These are phyloP conservation scores for Trametes pubescens DNA, from an alignment of 1,284 basidiomycete species.

Conservation along the genomic window DNA sequence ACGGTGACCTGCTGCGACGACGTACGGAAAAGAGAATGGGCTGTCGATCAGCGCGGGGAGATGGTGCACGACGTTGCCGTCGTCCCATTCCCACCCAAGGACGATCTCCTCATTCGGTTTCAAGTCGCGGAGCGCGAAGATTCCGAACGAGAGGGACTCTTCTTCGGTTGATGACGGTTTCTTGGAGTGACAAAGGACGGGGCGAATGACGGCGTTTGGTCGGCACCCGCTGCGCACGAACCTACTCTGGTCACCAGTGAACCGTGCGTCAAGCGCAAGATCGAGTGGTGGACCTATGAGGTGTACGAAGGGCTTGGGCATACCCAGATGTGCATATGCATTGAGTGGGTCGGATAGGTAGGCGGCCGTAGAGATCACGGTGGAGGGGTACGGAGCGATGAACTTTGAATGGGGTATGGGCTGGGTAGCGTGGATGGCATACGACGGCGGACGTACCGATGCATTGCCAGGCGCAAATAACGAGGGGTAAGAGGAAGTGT, in stretches of 20 bases:
- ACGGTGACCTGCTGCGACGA: constrained; percentile 34
- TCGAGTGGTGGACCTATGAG: constrained; percentile 83
- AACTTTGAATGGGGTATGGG: constrained; percentile 57
- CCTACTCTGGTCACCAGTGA: constrained; percentile 78
- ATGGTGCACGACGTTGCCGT: constrained; percentile 87
- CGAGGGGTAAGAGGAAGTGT: constrained; percentile 46
- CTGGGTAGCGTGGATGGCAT: constrained; percentile 55
- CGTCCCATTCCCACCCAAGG: constrained; percentile 97
- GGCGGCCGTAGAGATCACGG: constrained; percentile 64
- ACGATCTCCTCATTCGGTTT: constrained; percentile 88
- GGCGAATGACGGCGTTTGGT: constrained; percentile 89
- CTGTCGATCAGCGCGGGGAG: constrained; percentile 76
- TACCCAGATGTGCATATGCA: constrained; percentile 73
- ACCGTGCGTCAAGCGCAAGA: constrained; percentile 83
- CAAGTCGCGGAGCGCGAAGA: constrained; percentile 86
- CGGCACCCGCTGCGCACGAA: constrained; percentile 88
- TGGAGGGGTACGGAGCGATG: constrained; percentile 64
- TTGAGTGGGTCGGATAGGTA: constrained; percentile 76
- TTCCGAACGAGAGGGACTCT: constrained; percentile 74
- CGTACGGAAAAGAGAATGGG: constrained; percentile 64
- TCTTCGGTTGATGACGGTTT: constrained; percentile 34
- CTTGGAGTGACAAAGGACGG: constrained; percentile 66
- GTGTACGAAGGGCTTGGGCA: constrained; percentile 84
- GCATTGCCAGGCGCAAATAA: constrained; percentile 48
- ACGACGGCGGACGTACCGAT: constrained; percentile 58